Evolutionary conservation across 1,284 basidiomycete genomes (phyloP), one percentile per base, ranked within the genome.

Genomic region (Ustilago curta): DNA sequence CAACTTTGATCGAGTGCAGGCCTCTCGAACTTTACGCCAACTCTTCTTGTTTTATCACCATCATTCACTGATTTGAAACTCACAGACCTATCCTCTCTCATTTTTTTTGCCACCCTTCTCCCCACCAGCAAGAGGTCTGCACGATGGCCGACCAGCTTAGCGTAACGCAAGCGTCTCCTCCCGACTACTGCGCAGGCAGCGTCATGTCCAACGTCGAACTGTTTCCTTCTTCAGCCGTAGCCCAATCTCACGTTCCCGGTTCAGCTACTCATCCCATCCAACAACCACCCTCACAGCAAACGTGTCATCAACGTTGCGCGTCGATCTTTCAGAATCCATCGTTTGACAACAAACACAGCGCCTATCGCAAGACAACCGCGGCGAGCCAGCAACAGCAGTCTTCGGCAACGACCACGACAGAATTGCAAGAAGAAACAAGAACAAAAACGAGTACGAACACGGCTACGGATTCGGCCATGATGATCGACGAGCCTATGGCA

Each of bases 161-260:
- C 45, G 35, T 37, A 37, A n/a, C 16, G 7, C 27, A 39, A 14
- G 14, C 35, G 32, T 18, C 25, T 19, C 18, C 39, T 18, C 40
- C 42, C 44, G 39, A 54, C 31, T 47, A 29, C n/a, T 16, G 21
- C 8, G 23, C 29, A 6, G 54, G 19, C 5, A 35, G 42, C 21
- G 58, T 53, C 29, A 23, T 32, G n/a, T 49, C 45, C 35, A 70
- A 44, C 21, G 58, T 64, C 14, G 68, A 65, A 42, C 64, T 70
- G 68, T 64, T 53, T 25, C 68, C 68, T 2, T 65, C 68, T 3
- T 70, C 68, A 0, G 68, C 68, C 0, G 68, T 70, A 0, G 68
- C 68, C 27, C 61, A 64, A 18, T 49, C 61, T 18, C 57, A 70
- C n/a, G 43, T 57, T 16, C 61, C 68, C 9, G 68, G 68, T 19